phyloP scores from a whole-genome alignment of 169 alveolate species.

The Plasmodium cynomolgi region DNA sequence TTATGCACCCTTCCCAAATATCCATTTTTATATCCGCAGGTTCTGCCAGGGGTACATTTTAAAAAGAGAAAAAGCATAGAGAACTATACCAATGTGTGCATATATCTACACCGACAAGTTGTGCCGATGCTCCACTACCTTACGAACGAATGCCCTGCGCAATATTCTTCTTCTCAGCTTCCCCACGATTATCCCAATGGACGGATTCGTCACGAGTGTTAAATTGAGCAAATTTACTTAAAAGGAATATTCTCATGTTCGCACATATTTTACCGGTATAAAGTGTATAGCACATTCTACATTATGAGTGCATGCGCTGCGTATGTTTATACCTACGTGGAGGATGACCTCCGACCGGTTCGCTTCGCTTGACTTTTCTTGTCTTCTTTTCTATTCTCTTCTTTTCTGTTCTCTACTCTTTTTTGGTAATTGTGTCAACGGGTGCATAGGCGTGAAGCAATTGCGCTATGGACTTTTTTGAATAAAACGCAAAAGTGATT shows the following conservation, averaged over 20 bases:
- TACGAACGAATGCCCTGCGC: not conserved
- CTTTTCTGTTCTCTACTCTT: not conserved
- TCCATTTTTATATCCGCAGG: constrained; percentile 26
- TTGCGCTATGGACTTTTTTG: not conserved
- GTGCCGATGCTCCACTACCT: not conserved
- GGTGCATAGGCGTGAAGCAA: not conserved
- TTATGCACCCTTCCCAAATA: not conserved
- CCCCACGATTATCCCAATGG: constrained; percentile 76
- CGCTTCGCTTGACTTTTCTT: no score
- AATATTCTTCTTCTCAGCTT: constrained; percentile 30
- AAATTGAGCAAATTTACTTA: constrained; percentile 55
- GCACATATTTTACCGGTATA: not conserved
- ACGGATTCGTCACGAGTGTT: constrained; percentile 71
- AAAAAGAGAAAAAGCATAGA: not conserved
- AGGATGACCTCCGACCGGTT: not conserved
- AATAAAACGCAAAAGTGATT: not conserved
- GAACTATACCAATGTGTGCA: not conserved
- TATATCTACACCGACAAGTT: not conserved
- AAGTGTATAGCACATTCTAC: not conserved
- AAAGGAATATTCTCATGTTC: constrained; percentile 4
- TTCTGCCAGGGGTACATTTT: constrained; percentile 71
- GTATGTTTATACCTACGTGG: not conserved
- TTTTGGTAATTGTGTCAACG: not conserved
- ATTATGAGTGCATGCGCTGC: not conserved
- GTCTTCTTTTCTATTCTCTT: not conserved